Conservation (phyloP, 768 basidiomycete genomes). For the Agaricus subrufescens region DNA sequence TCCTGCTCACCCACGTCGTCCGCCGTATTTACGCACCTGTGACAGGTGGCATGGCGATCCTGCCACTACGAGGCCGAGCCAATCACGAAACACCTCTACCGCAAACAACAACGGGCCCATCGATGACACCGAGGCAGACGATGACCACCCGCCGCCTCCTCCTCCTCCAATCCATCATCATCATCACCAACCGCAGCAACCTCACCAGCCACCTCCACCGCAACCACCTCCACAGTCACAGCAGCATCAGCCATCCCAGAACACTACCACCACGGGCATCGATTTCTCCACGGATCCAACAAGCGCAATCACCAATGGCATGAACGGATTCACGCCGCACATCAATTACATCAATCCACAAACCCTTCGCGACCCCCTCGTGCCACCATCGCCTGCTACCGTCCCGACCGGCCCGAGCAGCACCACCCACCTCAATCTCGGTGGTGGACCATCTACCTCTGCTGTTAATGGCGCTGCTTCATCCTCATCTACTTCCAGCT, state of each 20-base stretch:
- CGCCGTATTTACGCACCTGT: conserved; percentile 8
- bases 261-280: conserved; percentile 17
- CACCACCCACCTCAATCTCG: conserved; percentile 3
- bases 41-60: conserved; percentile 66
- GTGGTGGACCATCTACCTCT: neutral
- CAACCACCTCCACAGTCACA: conserved; percentile 3
- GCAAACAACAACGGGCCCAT: conserved; percentile 20
- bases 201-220: conserved; percentile 9
- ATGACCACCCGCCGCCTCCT: conserved; percentile 37
- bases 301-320: conserved; percentile 21
- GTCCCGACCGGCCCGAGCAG: conserved; percentile 14
- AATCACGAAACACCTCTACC: conserved; percentile 28
- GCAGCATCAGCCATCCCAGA: conserved; percentile 13
- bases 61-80: conserved; percentile 46
- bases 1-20: neutral
- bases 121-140: conserved; percentile 43
- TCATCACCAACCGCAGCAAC: neutral
- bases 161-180: conserved; percentile 20
- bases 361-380: conserved; percentile 28
- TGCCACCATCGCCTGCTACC: conserved; percentile 21
- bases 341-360: conserved; percentile 35
- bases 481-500: conserved; percentile 1
- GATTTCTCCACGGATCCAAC: conserved; percentile 29
- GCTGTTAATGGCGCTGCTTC: conserved; percentile 3
- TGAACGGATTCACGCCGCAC: conserved; percentile 25